Evolutionary conservation across 192 early-diverging fungal species (phyloP), one percentile per base, ranked within the genome.

Genomic region (Diversispora eburnea): DNA sequence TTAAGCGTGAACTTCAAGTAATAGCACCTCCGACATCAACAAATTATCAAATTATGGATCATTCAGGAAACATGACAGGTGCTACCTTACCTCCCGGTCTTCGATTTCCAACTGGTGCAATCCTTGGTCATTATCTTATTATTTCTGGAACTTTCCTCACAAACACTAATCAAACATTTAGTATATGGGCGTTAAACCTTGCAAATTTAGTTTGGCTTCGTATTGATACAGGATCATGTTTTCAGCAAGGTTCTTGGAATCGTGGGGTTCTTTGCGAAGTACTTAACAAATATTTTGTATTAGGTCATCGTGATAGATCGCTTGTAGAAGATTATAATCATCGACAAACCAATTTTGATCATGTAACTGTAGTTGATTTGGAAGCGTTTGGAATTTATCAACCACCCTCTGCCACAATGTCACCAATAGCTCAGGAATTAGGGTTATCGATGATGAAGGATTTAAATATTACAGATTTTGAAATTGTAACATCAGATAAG

Each of bases 241-340:
- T 93, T 62, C 81, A 78, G 45, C 75, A 84, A 9, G 92, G 92
- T 25, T 91, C 90, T 59, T 93, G 92, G 92, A 93, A 93, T 79
- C 79, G 88, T 72, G 90, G 90, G 22, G 72, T 91, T 4, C 73
- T 93, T 8, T 83, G 88, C 52, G 87, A 89, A 52, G 75, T 76
- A 12, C 78, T 84, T 17, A 92, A 92, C 57, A 84, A 84, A 43
- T 88, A 90, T 71, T 72, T 91, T 12, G 86, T 92, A 42, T 90
- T 93, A 82, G 92, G 92, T 19, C 85, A 93, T 74, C 85, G 81
- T 52, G 80, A 83, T 12, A 84, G 92, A 22, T 86, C 79, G 47
- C 80, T 92, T 64, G 80, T 87, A 4, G 89, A 92, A 58, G 92
- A 93, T 76, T 93, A 93, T 70, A 86, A 91, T 74, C 84, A 91